These are phyloP conservation scores for Podospora pseudopauciseta DNA, from an alignment of 495 filamentous ascomycete species.

Conservation along the genomic window DNA sequence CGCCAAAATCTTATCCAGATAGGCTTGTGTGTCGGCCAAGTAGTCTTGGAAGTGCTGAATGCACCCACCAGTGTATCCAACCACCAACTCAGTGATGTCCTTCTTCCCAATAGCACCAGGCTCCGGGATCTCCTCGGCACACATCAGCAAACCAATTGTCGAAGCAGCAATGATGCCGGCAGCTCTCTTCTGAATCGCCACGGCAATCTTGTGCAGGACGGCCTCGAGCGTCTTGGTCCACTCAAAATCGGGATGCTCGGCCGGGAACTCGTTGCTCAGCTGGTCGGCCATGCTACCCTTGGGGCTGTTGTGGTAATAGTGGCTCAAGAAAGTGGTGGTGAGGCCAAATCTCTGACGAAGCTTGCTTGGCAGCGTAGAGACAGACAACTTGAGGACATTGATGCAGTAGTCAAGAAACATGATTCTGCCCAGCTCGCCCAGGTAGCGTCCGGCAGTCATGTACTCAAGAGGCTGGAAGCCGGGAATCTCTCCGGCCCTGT, in stretches of 20 bases:
- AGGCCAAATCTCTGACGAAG: constrained; percentile 62
- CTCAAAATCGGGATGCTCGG: constrained; percentile 43
- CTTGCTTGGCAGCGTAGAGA: constrained; percentile 52
- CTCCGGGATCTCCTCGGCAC: constrained; percentile 58
- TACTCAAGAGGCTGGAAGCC: constrained; percentile 87
- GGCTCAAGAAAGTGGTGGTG: constrained; percentile 68
- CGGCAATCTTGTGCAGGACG: constrained; percentile 58
- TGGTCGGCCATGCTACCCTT: constrained; percentile 48
- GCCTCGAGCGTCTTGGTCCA: constrained; percentile 59
- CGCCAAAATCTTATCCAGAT: constrained; percentile 61
- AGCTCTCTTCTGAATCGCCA: constrained; percentile 62
- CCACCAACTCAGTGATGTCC: constrained; percentile 53
- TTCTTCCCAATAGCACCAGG: not conserved
- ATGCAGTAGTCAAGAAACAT: constrained; percentile 65
- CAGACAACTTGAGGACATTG: constrained; percentile 35
- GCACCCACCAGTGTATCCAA: constrained; percentile 76
- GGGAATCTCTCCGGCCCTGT: constrained; percentile 61
- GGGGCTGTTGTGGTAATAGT: constrained; percentile 52
- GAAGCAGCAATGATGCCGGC: constrained; percentile 70
- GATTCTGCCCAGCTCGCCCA: constrained; percentile 76
- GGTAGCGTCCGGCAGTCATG: constrained; percentile 79
- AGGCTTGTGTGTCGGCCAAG: constrained; percentile 62
- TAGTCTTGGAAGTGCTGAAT: constrained; percentile 75
- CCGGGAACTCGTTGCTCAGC: constrained; percentile 52
- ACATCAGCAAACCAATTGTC: constrained; percentile 63